phyloP scores from a whole-genome alignment of 2,329 filamentous ascomycete genomes.

The Ophiostoma ulmi region DNA sequence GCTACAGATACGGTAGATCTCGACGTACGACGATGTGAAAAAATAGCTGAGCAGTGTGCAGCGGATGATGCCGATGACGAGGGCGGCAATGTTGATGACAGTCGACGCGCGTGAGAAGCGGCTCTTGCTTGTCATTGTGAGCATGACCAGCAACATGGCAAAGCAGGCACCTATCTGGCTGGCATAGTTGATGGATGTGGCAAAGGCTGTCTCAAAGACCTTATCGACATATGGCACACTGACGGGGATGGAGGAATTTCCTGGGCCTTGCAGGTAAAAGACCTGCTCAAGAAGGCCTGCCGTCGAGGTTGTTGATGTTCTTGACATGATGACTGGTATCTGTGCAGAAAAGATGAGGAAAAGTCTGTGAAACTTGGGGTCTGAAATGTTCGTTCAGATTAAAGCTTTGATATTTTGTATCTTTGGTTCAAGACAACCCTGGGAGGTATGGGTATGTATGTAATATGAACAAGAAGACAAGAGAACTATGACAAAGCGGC shows the following conservation, averaged over 20 bases:
- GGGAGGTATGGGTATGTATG: not conserved
- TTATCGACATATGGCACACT: slow-evolving; percentile 24
- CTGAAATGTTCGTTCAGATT: not conserved
- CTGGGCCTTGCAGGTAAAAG: not conserved
- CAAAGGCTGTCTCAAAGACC: not conserved
- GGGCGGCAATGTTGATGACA: slow-evolving; percentile 57
- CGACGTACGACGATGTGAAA: slow-evolving; percentile 55
- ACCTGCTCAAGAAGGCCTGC: not conserved
- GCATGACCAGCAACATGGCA: slow-evolving; percentile 59
- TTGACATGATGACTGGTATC: not conserved
- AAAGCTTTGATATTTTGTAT: not conserved
- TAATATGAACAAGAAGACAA: not conserved
- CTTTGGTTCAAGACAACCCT: not conserved
- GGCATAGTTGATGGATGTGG: slow-evolving; percentile 27
- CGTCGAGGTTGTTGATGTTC: not conserved
- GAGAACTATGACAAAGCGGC: not conserved
- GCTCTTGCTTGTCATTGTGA: slow-evolving; percentile 60
- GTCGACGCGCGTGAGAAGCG: slow-evolving; percentile 63
- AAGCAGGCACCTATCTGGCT: slow-evolving; percentile 39
- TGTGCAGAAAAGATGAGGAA: not conserved
- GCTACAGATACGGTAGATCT: slow-evolving; percentile 57
- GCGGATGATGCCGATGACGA: slow-evolving; percentile 58
- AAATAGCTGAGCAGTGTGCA: slow-evolving; percentile 53
- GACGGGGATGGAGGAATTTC: slow-evolving; percentile 20
- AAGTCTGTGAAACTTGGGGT: not conserved